phyloP scores from a whole-genome alignment of 176 grass and related monocot genomes.

The Oryza brachyantha region DNA sequence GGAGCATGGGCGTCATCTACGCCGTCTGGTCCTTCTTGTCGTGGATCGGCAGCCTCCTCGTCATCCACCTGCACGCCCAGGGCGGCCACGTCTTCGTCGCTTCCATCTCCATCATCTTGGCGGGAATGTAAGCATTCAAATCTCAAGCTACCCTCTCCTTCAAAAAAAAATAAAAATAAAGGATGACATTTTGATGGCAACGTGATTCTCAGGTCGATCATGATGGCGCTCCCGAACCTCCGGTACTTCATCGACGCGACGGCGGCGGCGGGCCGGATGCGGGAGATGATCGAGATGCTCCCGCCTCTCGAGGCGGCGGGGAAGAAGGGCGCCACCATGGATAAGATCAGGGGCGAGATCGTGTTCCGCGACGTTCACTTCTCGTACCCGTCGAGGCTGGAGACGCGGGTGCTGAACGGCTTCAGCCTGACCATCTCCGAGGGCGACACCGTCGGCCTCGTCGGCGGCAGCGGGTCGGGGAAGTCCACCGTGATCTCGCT shows the following conservation, averaged over 20 bases:
- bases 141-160: not conserved
- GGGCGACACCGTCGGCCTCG: conserved; percentile 48
- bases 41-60: conserved; percentile 45
- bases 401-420: conserved; percentile 41
- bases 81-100: conserved; percentile 63
- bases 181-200: not conserved
- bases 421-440: conserved; percentile 33
- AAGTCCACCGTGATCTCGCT: conserved; percentile 62
- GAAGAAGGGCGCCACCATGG: conserved; percentile 29
- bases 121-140: conserved; percentile 41
- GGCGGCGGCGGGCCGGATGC: conserved; percentile 31
- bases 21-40: conserved; percentile 54
- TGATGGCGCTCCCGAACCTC: conserved; percentile 40
- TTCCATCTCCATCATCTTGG: conserved; percentile 48
- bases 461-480: conserved; percentile 50
- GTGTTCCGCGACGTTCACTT: conserved; percentile 48
- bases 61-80: conserved; percentile 44
- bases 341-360: conserved; percentile 21
- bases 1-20: conserved; percentile 53
- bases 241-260: conserved; percentile 39
- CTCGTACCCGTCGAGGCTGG: conserved; percentile 51
- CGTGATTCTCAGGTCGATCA: conserved; percentile 25
- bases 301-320: conserved; percentile 2
- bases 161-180: not conserved
- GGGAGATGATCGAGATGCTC: conserved; percentile 30